Percentiles rank a stretch among this genome's conserved stretches.
Conservation (phyloP, 441 rosid genomes). For the Melastoma candidum region DNA sequence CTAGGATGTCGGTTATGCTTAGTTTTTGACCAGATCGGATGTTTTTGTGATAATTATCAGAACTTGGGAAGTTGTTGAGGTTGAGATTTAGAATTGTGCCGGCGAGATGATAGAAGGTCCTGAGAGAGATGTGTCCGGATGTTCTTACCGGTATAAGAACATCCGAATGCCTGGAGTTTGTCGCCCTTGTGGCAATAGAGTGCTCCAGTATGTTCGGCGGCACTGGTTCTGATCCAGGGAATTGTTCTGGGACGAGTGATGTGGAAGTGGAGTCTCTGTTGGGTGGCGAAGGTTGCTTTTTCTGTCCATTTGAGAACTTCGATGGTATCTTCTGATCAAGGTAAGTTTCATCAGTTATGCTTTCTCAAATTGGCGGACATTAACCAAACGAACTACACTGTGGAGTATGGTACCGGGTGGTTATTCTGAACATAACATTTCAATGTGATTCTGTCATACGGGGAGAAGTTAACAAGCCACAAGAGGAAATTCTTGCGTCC, state of each 20-base stretch:
- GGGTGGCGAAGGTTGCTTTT: constrained; percentile 43
- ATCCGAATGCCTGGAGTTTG: constrained; percentile 22
- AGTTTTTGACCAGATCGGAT: too few relatives aligned
- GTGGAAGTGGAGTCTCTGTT: constrained; percentile 80
- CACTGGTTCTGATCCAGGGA: constrained; percentile 46
- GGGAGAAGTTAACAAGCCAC: too few relatives aligned
- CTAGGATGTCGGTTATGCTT: too few relatives aligned
- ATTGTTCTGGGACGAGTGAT: constrained; percentile 42
- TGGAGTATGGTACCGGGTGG: too few relatives aligned
- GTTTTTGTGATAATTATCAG: too few relatives aligned
- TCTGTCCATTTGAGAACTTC: constrained; percentile 46
- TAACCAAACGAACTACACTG: too few relatives aligned
- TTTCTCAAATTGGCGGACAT: too few relatives aligned
- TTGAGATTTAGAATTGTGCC: background rate
- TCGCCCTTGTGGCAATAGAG: constrained; percentile 79
- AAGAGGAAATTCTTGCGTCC: constrained; percentile 75
- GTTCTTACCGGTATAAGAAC: constrained; percentile 19
- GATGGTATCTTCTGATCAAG: constrained; percentile 45
- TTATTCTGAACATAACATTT: too few relatives aligned
- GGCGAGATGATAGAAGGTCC: constrained; percentile 25
- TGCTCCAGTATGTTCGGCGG: constrained; percentile 86
- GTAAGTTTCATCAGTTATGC: constrained; percentile 24
- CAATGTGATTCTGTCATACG: background rate
- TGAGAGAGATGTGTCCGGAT: background rate
- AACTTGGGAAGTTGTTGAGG: too few relatives aligned